Conservation (phyloP, 2,329 filamentous ascomycete genomes). For the Pseudogymnoascus verrucosus region DNA sequence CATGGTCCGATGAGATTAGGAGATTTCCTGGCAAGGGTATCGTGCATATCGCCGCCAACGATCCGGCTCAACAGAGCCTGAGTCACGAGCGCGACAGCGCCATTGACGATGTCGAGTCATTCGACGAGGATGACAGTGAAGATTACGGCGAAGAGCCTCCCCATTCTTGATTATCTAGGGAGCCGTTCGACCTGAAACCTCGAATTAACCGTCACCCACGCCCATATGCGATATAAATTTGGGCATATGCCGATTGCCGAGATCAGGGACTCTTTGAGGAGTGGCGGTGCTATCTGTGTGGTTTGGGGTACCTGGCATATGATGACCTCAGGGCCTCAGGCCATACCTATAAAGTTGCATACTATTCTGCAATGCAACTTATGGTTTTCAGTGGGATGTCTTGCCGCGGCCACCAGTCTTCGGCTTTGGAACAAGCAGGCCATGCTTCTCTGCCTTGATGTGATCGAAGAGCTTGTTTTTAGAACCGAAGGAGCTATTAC, state of each 20-base stretch:
- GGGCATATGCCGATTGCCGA: not conserved
- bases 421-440: conserved; percentile 33
- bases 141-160: conserved; percentile 23
- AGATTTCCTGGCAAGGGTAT: conserved; percentile 75
- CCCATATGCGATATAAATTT: not conserved
- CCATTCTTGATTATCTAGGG: not conserved
- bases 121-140: conserved; percentile 62
- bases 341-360: not conserved
- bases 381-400: not conserved
- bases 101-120: conserved; percentile 80
- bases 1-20: conserved; percentile 71
- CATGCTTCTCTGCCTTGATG: conserved; percentile 49
- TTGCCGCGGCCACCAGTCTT: conserved; percentile 20
- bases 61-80: conserved; percentile 48
- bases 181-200: not conserved
- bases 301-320: not conserved
- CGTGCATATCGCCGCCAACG: conserved; percentile 70
- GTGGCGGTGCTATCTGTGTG: not conserved
- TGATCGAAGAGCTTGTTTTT: conserved; percentile 58
- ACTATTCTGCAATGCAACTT: conserved; percentile 4
- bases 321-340: not conserved
- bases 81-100: conserved; percentile 58
- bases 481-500: conserved; percentile 48
- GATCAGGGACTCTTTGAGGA: not conserved
- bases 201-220: not conserved